phyloP scores from a whole-genome alignment of 345 rosid genomes.

The Euphorbia pulcherrima region DNA sequence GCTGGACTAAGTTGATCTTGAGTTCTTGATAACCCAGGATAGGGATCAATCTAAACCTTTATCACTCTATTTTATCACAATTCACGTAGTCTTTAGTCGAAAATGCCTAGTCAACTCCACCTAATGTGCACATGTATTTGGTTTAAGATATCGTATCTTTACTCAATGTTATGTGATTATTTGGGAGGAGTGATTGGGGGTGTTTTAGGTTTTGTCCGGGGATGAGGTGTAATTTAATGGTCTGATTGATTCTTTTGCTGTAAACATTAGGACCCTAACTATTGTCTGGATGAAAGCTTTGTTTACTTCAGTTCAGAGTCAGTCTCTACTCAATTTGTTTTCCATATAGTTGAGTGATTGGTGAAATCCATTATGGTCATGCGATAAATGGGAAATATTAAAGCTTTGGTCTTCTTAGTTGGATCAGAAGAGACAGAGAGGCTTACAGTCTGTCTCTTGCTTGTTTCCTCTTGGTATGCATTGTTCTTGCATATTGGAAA shows the following conservation, averaged over 20 bases:
- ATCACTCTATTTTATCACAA: not conserved
- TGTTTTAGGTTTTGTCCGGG: not conserved
- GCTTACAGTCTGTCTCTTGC: not conserved
- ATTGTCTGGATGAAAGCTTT: not conserved
- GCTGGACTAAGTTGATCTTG: not conserved
- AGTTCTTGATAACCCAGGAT: not conserved
- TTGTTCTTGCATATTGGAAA: not conserved
- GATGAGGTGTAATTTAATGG: not conserved
- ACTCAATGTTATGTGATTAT: not conserved
- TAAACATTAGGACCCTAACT: not conserved
- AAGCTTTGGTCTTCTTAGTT: not conserved
- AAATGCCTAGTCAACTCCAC: not conserved
- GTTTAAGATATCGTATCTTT: not conserved
- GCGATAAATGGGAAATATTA: not conserved
- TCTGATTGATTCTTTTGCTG: not conserved
- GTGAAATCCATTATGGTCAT: not conserved
- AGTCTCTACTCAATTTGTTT: not conserved
- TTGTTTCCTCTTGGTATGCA: not conserved
- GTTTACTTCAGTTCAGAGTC: too few species aligned
- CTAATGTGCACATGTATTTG: not conserved
- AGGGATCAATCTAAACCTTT: not conserved
- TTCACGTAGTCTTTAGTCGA: not conserved
- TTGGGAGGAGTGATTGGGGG: not conserved
- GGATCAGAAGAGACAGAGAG: too few species aligned
- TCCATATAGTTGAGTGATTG: not conserved